Conservation (phyloP, 345 rosid genomes). For the Citrus glauca region DNA sequence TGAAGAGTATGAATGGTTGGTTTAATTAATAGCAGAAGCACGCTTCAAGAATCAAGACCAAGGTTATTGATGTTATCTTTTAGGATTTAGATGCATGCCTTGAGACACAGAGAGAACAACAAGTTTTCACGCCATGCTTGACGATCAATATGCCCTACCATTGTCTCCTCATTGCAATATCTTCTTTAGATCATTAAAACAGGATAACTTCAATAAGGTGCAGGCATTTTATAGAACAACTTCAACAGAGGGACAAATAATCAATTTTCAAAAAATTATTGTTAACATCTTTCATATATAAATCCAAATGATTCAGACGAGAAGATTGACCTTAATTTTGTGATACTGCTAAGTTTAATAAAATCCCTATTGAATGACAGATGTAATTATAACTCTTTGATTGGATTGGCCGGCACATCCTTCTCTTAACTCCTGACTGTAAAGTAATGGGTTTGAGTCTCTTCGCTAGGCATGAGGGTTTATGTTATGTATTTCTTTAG, state of each 20-base stretch:
- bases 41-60: conserved; percentile 25
- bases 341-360: not conserved
- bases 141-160: not conserved
- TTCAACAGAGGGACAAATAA: no score
- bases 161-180: not conserved
- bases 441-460: no score
- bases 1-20: not conserved
- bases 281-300: no score
- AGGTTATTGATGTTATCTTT: conserved; percentile 6
- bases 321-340: not conserved
- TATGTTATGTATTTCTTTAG: no score
- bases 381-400: no score
- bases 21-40: conserved; percentile 11
- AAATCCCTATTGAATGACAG: not conserved
- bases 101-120: not conserved
- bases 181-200: not conserved
- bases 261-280: no score
- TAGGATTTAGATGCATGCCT: not conserved
- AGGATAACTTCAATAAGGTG: not conserved
- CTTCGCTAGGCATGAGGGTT: accelerated
- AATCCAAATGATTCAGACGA: no score
- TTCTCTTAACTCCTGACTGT: no score
- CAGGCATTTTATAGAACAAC: no score
- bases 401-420: no score
- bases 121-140: not conserved